Conservation (phyloP, 345 rosid genomes). For the Hibiscus mutabilis region DNA sequence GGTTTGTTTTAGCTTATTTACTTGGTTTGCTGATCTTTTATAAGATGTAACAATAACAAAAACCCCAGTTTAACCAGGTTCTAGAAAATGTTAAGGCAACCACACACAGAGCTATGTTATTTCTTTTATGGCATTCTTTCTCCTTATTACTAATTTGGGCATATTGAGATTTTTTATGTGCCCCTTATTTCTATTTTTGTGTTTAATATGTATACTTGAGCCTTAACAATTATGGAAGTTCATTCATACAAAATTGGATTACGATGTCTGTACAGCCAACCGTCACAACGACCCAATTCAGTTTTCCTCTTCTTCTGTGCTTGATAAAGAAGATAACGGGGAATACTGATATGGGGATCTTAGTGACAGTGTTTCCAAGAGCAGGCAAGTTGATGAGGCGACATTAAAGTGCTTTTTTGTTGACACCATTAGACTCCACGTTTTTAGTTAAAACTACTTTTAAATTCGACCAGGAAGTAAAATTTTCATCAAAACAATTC, state of each 20-base stretch:
- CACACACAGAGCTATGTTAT: background rate
- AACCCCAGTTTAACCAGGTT: background rate
- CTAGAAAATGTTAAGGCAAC: background rate
- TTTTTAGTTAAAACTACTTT: background rate
- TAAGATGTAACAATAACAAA: conserved; percentile 1
- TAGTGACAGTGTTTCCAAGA: background rate
- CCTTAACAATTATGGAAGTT: background rate
- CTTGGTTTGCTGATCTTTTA: background rate
- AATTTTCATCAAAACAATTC: background rate
- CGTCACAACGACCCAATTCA: background rate
- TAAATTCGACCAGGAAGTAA: background rate
- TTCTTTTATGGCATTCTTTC: background rate
- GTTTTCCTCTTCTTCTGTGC: background rate
- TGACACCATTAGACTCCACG: background rate
- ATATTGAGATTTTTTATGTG: too few relatives aligned
- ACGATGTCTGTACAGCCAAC: background rate
- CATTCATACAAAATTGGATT: too few relatives aligned
- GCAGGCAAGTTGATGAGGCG: background rate
- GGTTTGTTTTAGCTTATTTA: background rate
- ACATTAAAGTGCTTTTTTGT: background rate
- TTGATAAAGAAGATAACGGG: background rate
- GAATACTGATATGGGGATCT: background rate
- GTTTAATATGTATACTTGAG: background rate
- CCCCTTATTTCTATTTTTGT: background rate
- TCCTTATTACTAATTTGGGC: background rate